A percentile compares a stretch with the other conserved stretches of the same genome.
Evolutionary conservation across 257 asterid genomes (phyloP).

Genomic region (Mitragyna speciosa): DNA sequence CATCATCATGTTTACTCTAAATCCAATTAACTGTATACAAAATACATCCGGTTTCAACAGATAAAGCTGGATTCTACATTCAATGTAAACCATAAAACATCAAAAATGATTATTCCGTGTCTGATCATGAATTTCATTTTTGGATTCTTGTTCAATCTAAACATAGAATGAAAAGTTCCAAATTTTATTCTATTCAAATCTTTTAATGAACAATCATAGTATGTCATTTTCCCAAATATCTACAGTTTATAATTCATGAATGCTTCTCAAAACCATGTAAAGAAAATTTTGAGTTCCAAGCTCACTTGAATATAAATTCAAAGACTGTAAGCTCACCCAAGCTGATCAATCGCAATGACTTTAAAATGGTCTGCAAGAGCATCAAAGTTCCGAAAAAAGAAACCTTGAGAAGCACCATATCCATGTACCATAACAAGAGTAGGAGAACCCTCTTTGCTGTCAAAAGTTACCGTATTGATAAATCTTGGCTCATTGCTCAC

Average conservation of each 20-base stretch:
- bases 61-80: background rate
- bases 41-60: background rate
- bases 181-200: background rate
- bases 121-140: background rate
- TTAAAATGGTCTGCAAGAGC: slow-evolving; percentile 75
- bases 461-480: slow-evolving; percentile 83
- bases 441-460: slow-evolving; percentile 83
- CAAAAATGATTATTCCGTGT: background rate
- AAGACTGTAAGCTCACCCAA: slow-evolving; percentile 57
- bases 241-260: background rate
- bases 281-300: background rate
- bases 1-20: background rate
- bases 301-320: background rate
- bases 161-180: background rate
- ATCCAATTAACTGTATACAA: background rate
- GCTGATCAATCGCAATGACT: slow-evolving; percentile 93
- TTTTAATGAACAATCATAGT: background rate
- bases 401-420: slow-evolving; percentile 95
- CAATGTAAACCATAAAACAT: too few relatives aligned
- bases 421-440: slow-evolving; percentile 98
- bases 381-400: slow-evolving; percentile 90
- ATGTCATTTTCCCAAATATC: background rate
- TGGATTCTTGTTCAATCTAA: too few relatives aligned
- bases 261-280: background rate
- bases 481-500: slow-evolving; percentile 77